Conservation (phyloP, 208 protist genomes). For the Acanthamoeba culbertsoni region DNA sequence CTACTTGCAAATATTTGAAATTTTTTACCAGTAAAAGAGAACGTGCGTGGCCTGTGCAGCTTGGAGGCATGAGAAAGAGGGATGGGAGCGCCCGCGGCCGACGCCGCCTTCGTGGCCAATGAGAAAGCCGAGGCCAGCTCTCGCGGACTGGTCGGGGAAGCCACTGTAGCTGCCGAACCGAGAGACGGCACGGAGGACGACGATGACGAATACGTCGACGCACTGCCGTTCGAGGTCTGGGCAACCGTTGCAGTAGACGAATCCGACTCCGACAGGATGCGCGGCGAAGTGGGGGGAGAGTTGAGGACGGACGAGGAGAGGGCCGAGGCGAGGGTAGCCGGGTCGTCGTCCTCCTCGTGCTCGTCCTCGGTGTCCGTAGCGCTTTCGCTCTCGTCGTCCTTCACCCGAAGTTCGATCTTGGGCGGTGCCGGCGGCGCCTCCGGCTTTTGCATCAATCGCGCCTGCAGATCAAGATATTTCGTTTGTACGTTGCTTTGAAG, state of each 20-base stretch:
- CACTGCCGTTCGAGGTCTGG: background rate
- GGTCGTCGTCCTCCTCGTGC: conserved; percentile 16
- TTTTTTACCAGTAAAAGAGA: background rate
- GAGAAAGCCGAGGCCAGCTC: background rate
- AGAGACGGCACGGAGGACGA: background rate
- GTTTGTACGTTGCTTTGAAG: background rate
- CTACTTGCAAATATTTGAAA: background rate
- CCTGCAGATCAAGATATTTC: too few relatives aligned
- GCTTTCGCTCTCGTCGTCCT: background rate
- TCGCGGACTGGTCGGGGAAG: background rate
- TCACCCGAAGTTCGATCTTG: background rate
- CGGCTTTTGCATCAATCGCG: background rate
- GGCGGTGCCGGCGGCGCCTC: conserved; percentile 9
- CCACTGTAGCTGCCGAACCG: background rate
- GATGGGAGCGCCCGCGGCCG: background rate
- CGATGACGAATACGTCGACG: background rate
- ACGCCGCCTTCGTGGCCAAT: background rate
- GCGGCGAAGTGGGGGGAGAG: background rate
- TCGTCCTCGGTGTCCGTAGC: background rate
- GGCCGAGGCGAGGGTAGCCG: background rate
- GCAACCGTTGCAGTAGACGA: background rate
- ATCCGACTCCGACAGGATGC: background rate
- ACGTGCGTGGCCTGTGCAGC: background rate
- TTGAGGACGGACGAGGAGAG: background rate
- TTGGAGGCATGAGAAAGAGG: background rate